Evolutionary conservation across 495 filamentous ascomycete species (phyloP).

Genomic region (Evernia prunastri): DNA sequence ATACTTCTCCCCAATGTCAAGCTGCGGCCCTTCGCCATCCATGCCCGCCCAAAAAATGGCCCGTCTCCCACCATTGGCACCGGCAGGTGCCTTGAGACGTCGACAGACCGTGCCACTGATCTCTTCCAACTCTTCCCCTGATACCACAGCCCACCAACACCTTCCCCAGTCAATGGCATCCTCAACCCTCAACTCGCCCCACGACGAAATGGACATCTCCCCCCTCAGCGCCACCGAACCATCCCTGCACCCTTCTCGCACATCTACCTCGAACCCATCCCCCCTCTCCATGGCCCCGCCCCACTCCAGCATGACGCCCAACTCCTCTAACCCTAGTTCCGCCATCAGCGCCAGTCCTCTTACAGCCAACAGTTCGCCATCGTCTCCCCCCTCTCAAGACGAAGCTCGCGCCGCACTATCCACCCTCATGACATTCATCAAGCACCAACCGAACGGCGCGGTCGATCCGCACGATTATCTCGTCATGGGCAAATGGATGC

Average conservation of each 20-base stretch:
- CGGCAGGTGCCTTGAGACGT: slow-evolving; percentile 61
- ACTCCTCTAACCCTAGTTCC: slow-evolving; percentile 14
- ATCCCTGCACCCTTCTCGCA: slow-evolving; percentile 14
- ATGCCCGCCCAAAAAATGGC: slow-evolving; percentile 56
- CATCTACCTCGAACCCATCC: slow-evolving; percentile 33
- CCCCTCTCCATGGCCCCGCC: slow-evolving; percentile 48
- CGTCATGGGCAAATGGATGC: slow-evolving; percentile 75
- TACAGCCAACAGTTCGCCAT: slow-evolving; percentile 33
- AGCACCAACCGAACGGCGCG: slow-evolving; percentile 60
- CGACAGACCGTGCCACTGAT: slow-evolving; percentile 86
- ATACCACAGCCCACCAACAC: slow-evolving; percentile 61
- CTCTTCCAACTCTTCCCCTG: slow-evolving; percentile 59
- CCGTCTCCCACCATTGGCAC: slow-evolving; percentile 49
- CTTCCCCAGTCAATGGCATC: slow-evolving; percentile 48
- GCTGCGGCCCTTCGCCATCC: slow-evolving; percentile 55
- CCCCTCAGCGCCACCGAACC: slow-evolving; percentile 48
- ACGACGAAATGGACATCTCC: slow-evolving; percentile 49
- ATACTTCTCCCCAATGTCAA: slow-evolving; percentile 73
- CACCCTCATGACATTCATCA: slow-evolving; percentile 77
- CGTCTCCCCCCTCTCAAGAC: slow-evolving; percentile 73
- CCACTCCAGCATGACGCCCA: slow-evolving; percentile 30
- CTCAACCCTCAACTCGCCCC: slow-evolving; percentile 64
- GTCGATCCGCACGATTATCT: slow-evolving; percentile 79
- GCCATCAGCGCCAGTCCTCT: slow-evolving; percentile 36
- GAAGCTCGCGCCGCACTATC: slow-evolving; percentile 83